These are phyloP conservation scores for Russula sp. DNA, from an alignment of 768 basidiomycete genomes.

Conservation along the genomic window DNA sequence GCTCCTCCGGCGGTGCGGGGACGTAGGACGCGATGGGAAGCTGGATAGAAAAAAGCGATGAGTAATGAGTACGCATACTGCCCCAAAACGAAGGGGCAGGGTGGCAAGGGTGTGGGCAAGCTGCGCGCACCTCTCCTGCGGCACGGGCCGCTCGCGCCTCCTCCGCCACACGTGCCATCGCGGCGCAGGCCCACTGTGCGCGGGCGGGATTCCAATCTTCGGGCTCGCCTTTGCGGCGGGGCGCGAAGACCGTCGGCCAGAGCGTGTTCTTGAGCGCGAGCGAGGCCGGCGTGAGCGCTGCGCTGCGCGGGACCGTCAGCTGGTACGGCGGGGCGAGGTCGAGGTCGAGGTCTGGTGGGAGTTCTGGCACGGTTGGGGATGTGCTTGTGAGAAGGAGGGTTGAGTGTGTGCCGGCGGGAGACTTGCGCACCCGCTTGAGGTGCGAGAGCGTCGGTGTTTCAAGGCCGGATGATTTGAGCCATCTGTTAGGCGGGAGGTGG, in stretches of 20 bases:
- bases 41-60: slow-evolving; percentile 30
- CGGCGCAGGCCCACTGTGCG: slow-evolving; percentile 68
- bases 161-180: slow-evolving; percentile 46
- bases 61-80: background rate
- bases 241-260: slow-evolving; percentile 84
- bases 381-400: slow-evolving; percentile 50
- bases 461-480: slow-evolving; percentile 56
- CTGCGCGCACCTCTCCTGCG: slow-evolving; percentile 50
- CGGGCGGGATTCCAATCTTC: slow-evolving; percentile 61
- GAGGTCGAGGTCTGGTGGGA: slow-evolving; percentile 36
- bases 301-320: slow-evolving; percentile 52
- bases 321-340: slow-evolving; percentile 40
- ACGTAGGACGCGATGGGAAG: slow-evolving; percentile 72
- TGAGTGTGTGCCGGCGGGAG: slow-evolving; percentile 29
- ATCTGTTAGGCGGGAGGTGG: slow-evolving; percentile 38
- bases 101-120: background rate
- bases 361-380: slow-evolving; percentile 34
- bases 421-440: slow-evolving; percentile 69
- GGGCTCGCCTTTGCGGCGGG: slow-evolving; percentile 57
- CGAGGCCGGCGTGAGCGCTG: slow-evolving; percentile 62
- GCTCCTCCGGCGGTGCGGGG: slow-evolving; percentile 43
- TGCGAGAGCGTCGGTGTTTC: slow-evolving; percentile 60
- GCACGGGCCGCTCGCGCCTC: slow-evolving; percentile 41
- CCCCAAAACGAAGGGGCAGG: background rate
- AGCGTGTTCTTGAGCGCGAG: slow-evolving; percentile 56